Percentiles rank a stretch among this genome's conserved stretches.
These are phyloP conservation scores for Cytospora schulzeri DNA, from an alignment of 2,329 filamentous ascomycete species.

Conservation along the genomic window DNA sequence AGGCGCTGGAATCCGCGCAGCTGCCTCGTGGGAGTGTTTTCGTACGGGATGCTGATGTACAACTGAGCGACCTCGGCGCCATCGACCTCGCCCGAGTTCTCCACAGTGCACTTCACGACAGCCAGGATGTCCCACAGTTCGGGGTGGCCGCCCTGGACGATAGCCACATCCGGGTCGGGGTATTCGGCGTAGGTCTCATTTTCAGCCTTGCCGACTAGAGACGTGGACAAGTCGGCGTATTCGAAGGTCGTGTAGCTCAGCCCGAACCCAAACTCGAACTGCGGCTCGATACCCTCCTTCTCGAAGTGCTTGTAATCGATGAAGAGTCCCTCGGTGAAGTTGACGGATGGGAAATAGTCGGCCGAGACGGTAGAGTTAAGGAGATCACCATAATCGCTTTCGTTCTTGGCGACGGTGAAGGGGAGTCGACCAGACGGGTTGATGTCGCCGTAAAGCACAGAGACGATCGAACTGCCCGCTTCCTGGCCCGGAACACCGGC, in stretches of 20 bases:
- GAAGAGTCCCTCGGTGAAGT: constrained; percentile 55
- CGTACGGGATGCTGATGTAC: constrained; percentile 50
- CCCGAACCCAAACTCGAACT: constrained; percentile 60
- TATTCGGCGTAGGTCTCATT: constrained; percentile 43
- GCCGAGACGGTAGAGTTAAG: constrained; percentile 45
- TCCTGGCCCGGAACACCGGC: constrained; percentile 68
- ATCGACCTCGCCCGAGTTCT: constrained; percentile 45
- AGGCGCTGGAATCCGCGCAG: constrained; percentile 66
- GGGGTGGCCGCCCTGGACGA: constrained; percentile 47
- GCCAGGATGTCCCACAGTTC: constrained; percentile 53
- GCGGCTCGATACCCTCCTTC: constrained; percentile 47
- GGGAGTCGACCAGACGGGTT: constrained; percentile 61
- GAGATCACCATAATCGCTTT: constrained; percentile 56
- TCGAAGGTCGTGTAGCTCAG: constrained; percentile 58
- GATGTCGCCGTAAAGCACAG: constrained; percentile 58
- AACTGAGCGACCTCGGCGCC: constrained; percentile 52
- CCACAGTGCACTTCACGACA: constrained; percentile 41
- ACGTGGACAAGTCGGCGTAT: constrained; percentile 44
- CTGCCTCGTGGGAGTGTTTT: constrained; percentile 53
- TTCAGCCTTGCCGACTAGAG: constrained; percentile 45
- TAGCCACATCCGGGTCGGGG: constrained; percentile 43
- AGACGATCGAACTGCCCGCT: constrained; percentile 56
- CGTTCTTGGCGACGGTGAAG: constrained; percentile 61
- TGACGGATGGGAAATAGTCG: constrained; percentile 54
- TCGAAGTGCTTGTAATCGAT: constrained; percentile 60